Conservation (phyloP, 2,329 filamentous ascomycete genomes). For the Microascus cirrosus region DNA sequence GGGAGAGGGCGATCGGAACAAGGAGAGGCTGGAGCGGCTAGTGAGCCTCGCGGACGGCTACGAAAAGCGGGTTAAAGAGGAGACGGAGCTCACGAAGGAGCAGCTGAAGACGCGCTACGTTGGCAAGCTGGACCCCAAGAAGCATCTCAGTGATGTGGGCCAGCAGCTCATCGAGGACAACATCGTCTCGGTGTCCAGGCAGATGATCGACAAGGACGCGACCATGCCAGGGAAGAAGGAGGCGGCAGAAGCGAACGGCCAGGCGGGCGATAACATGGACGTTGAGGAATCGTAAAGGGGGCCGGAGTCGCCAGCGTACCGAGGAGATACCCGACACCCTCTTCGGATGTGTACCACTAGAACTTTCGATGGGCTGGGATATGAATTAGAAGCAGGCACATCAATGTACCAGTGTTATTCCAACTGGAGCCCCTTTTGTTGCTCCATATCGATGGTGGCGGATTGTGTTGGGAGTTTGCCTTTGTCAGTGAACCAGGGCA, state of each 20-base stretch:
- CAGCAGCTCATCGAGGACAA: conserved; percentile 98
- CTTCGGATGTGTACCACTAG: conserved; percentile 5
- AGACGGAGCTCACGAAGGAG: conserved; percentile 93
- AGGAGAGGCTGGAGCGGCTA: conserved; percentile 77
- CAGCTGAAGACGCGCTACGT: conserved; percentile 98
- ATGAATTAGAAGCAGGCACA: conserved; percentile 4
- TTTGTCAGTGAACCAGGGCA: neutral
- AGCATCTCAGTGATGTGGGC: conserved; percentile 93
- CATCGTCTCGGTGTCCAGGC: conserved; percentile 93
- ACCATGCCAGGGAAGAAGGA: conserved; percentile 72
- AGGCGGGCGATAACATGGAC: conserved; percentile 56
- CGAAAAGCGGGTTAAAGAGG: conserved; percentile 97
- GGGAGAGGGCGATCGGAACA: conserved; percentile 71
- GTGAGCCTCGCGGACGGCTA: conserved; percentile 90
- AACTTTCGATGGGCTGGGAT: conserved; percentile 1
- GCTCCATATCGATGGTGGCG: neutral
- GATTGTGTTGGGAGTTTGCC: neutral
- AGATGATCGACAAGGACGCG: conserved; percentile 99
- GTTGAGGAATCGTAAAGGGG: conserved; percentile 47
- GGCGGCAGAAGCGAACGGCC: conserved; percentile 30
- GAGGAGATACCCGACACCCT: conserved; percentile 2
- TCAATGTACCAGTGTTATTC: conserved; percentile 3
- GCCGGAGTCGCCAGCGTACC: neutral
- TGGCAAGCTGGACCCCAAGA: conserved; percentile 98
- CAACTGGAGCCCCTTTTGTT: neutral